phyloP scores from a whole-genome alignment of 495 filamentous ascomycete species.

The Penicillium herquei region DNA sequence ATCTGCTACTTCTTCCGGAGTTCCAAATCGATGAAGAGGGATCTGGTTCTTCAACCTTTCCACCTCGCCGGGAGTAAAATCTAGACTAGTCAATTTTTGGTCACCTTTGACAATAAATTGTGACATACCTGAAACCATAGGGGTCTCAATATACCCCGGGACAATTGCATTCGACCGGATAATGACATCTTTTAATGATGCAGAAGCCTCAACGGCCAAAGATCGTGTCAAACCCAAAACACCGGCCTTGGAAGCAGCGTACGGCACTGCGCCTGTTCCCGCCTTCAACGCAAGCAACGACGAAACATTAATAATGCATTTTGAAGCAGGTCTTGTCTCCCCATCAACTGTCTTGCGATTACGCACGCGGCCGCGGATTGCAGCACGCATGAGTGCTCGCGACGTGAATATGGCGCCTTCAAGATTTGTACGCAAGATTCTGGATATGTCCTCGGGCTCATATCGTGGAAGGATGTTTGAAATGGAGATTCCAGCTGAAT shows the following conservation, averaged over 20 bases:
- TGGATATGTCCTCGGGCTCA: constrained; percentile 35
- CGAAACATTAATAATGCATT: constrained; percentile 78
- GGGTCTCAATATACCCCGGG: constrained; percentile 80
- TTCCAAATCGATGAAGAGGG: constrained; percentile 69
- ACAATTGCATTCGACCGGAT: constrained; percentile 77
- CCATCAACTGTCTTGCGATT: constrained; percentile 17
- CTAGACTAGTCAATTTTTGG: constrained; percentile 12
- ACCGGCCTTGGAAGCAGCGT: constrained; percentile 79
- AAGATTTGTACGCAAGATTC: constrained; percentile 66
- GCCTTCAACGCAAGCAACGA: constrained; percentile 66
- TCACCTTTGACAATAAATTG: not conserved
- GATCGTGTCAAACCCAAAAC: constrained; percentile 73
- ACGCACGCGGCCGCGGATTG: constrained; percentile 36
- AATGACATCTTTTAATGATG: constrained; percentile 34
- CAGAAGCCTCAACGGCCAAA: constrained; percentile 59
- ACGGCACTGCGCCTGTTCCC: constrained; percentile 64
- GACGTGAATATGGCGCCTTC: constrained; percentile 67
- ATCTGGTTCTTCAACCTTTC: constrained; percentile 46
- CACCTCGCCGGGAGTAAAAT: constrained; percentile 35
- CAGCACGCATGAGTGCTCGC: constrained; percentile 48
- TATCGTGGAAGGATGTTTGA: constrained; percentile 54
- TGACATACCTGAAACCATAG: constrained; percentile 68
- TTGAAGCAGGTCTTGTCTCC: constrained; percentile 20
- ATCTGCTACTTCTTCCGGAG: constrained; percentile 70
- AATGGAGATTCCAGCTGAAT: constrained; percentile 71